Evolutionary conservation across 768 basidiomycete species (phyloP).

Genomic region (Cystoderma amianthinum): DNA sequence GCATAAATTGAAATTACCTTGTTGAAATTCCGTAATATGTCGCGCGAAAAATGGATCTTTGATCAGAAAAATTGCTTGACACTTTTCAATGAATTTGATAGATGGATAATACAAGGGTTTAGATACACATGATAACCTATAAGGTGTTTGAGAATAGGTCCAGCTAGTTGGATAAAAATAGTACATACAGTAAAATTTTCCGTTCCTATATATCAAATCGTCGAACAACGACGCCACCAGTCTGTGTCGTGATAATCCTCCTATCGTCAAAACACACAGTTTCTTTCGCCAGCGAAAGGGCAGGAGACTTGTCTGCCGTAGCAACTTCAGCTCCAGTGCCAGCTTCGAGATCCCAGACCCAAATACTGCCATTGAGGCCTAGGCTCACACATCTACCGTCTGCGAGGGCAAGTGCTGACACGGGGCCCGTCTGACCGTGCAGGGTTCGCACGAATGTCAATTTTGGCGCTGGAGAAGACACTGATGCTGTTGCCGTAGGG

Average conservation of each 20-base stretch:
- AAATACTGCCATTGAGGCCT: constrained; percentile 63
- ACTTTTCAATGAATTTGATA: not conserved
- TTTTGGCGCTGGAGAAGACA: constrained; percentile 49
- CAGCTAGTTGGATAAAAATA: too few species aligned
- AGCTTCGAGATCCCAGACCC: constrained; percentile 84
- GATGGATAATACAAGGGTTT: not conserved
- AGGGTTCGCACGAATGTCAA: constrained; percentile 67
- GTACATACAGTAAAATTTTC: not conserved
- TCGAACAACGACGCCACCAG: constrained; percentile 37
- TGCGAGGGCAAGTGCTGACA: constrained; percentile 63
- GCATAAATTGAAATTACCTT: too few species aligned
- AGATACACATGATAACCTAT: not conserved
- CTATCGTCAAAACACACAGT: constrained; percentile 70
- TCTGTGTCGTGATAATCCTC: constrained; percentile 50
- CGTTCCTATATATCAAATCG: constrained; percentile 46
- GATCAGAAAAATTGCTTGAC: too few species aligned
- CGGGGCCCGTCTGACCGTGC: constrained; percentile 61
- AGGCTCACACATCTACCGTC: constrained; percentile 82
- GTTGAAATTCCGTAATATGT: too few species aligned
- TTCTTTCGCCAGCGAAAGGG: constrained; percentile 25
- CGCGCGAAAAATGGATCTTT: too few species aligned
- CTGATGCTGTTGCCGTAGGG: constrained; percentile 37
- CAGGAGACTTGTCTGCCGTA: constrained; percentile 12
- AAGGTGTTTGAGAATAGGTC: not conserved
- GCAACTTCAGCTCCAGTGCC: constrained; percentile 39